Conservation (phyloP, 495 filamentous ascomycete species). For the Xeromyces bisporus region DNA sequence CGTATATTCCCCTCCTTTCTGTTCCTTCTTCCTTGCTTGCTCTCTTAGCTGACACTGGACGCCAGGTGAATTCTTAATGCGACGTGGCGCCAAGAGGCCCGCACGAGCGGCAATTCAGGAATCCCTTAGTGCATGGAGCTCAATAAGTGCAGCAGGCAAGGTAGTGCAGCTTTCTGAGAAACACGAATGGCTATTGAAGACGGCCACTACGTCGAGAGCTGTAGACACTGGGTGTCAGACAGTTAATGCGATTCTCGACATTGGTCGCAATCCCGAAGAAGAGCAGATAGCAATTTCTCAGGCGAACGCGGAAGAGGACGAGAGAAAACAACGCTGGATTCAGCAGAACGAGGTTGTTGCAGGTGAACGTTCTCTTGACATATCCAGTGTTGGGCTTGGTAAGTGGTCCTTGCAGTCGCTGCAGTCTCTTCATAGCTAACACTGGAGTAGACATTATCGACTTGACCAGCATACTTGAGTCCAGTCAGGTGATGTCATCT, state of each 20-base stretch:
- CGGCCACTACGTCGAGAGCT: constrained; percentile 40
- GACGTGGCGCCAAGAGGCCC: constrained; percentile 52
- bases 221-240: constrained; percentile 65
- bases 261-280: constrained; percentile 38
- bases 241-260: constrained; percentile 28
- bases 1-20: constrained; percentile 1
- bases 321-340: constrained; percentile 55
- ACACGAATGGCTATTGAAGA: constrained; percentile 54
- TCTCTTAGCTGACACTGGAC: neutral
- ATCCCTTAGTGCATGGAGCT: constrained; percentile 53
- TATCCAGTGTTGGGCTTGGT: constrained; percentile 29
- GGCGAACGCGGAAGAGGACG: constrained; percentile 35
- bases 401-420: constrained; percentile 3
- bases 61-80: constrained; percentile 55
- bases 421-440: constrained; percentile 15
- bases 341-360: constrained; percentile 38
- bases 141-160: constrained; percentile 60
- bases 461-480: constrained; percentile 69
- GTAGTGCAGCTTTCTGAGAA: constrained; percentile 51
- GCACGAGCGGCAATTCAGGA: constrained; percentile 57
- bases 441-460: constrained; percentile 56
- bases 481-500: constrained; percentile 79
- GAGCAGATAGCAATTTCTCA: constrained; percentile 23
- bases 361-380: constrained; percentile 23
- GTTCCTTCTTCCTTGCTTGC: neutral